Evolutionary conservation across 106 monocot species (phyloP).

Genomic region (Acorus gramineus): DNA sequence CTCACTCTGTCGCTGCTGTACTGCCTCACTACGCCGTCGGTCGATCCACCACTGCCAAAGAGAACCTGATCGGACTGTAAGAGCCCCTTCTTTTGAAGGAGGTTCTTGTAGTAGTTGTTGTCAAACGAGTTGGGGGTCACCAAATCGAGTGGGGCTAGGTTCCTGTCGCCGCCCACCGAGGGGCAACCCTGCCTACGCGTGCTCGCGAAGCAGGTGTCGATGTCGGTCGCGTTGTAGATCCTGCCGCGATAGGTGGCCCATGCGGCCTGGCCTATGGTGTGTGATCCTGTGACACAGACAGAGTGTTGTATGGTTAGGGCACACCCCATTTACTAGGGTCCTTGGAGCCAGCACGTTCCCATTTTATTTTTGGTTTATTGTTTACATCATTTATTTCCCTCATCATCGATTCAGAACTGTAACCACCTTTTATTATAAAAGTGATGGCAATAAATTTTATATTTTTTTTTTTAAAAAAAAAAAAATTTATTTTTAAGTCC

Average conservation of each 20-base stretch:
- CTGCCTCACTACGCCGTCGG: conserved; percentile 13
- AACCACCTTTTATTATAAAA: no score
- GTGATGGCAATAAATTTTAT: no score
- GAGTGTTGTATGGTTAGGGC: no score
- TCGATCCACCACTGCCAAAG: conserved; percentile 1
- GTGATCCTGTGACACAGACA: conserved; percentile 2
- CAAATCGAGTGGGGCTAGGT: conserved; percentile 10
- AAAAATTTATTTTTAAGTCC: no score
- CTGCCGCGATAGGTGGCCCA: conserved; percentile 9
- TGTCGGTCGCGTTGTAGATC: conserved; percentile 14
- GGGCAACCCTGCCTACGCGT: neutral
- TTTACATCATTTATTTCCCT: no score
- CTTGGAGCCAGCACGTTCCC: no score
- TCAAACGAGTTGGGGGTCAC: conserved; percentile 1
- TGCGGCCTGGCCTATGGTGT: conserved; percentile 12
- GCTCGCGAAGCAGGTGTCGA: conserved; percentile 7
- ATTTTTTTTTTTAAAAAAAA: no score
- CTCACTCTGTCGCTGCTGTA: conserved; percentile 2
- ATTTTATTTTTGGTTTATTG: no score
- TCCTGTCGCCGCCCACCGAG: neutral
- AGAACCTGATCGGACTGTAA: conserved; percentile 20
- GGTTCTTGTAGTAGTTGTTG: conserved; percentile 23
- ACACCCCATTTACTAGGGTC: no score
- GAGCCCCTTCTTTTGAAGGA: conserved; percentile 13
- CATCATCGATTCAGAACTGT: no score